Evolutionary conservation across 352 stramenopile species (phyloP).

Genomic region (Globisporangium carolinianum): DNA sequence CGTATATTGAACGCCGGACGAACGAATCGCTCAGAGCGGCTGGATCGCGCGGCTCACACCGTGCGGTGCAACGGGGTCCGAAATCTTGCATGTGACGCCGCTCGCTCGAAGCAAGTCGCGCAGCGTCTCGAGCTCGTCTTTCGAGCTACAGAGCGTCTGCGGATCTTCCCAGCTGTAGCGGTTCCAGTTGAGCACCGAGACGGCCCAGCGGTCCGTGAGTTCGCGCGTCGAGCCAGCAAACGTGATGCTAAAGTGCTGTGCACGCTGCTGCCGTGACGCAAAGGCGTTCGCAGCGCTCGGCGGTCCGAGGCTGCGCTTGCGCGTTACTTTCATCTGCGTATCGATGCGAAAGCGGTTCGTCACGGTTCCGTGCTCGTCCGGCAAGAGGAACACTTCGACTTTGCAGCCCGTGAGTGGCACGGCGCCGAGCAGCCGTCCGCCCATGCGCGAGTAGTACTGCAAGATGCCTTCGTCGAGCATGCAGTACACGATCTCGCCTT

Average conservation of each 20-base stretch:
- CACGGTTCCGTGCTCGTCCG: slow-evolving; percentile 31
- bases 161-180: slow-evolving; percentile 80
- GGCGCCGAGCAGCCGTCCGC: slow-evolving; percentile 50
- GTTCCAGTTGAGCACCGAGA: slow-evolving; percentile 82
- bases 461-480: slow-evolving; percentile 80
- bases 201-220: slow-evolving; percentile 60
- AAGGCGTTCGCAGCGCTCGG: slow-evolving; percentile 12
- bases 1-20: neutral
- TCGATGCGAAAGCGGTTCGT: slow-evolving; percentile 66
- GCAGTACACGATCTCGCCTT: slow-evolving; percentile 67
- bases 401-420: slow-evolving; percentile 68
- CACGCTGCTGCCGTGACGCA: slow-evolving; percentile 14
- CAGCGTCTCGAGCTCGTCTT: slow-evolving; percentile 52
- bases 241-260: slow-evolving; percentile 18
- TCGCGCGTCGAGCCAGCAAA: slow-evolving; percentile 53
- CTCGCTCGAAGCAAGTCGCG: slow-evolving; percentile 28
- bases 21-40: slow-evolving; percentile 24
- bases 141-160: slow-evolving; percentile 71
- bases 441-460: slow-evolving; percentile 73
- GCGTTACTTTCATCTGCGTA: slow-evolving; percentile 19
- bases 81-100: slow-evolving; percentile 22
- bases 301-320: slow-evolving; percentile 21
- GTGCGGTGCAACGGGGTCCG: slow-evolving; percentile 21
- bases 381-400: slow-evolving; percentile 65
- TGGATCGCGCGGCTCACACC: slow-evolving; percentile 51